Evolutionary conservation across 371 early-diverging fungal genomes (phyloP).

Genomic region (Actinomortierella ambigua): DNA sequence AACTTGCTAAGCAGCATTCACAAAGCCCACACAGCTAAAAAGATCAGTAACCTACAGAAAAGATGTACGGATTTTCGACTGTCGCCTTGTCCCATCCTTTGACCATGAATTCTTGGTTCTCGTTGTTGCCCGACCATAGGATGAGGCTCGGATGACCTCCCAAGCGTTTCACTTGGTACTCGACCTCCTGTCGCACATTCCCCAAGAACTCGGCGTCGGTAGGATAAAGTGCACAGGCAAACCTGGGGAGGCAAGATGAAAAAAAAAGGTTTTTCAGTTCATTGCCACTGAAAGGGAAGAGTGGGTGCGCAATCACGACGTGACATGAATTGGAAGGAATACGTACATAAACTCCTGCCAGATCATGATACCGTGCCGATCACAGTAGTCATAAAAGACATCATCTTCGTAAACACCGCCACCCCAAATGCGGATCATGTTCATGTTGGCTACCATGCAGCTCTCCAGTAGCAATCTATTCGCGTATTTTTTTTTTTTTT

Average conservation of each 20-base stretch:
- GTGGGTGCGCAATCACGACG: too few relatives aligned
- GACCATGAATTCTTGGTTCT: conserved; percentile 52
- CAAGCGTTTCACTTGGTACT: conserved; percentile 45
- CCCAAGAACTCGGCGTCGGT: conserved; percentile 46
- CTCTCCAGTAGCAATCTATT: conserved; percentile 34
- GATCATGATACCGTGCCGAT: conserved; percentile 42
- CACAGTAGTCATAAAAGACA: conserved; percentile 1
- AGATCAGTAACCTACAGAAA: conserved; percentile 16
- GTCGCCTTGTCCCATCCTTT: conserved; percentile 44
- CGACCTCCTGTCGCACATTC: conserved; percentile 48
- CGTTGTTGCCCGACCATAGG: conserved; percentile 62
- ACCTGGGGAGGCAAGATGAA: conserved; percentile 13
- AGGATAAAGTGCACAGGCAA: conserved; percentile 59
- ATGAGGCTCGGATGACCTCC: conserved; percentile 48
- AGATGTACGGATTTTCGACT: conserved; percentile 25
- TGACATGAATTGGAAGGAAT: not conserved
- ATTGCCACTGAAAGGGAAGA: too few relatives aligned
- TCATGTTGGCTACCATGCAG: conserved; percentile 50
- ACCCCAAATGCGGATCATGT: conserved; percentile 57
- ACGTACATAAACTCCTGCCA: conserved; percentile 62
- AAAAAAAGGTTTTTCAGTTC: not conserved
- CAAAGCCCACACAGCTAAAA: not conserved
- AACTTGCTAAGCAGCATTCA: too few relatives aligned
- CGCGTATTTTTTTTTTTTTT: conserved; percentile 24
- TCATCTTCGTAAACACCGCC: conserved; percentile 46